phyloP scores from a whole-genome alignment of 2,329 filamentous ascomycete genomes.

The Amauroascus verrucosus region DNA sequence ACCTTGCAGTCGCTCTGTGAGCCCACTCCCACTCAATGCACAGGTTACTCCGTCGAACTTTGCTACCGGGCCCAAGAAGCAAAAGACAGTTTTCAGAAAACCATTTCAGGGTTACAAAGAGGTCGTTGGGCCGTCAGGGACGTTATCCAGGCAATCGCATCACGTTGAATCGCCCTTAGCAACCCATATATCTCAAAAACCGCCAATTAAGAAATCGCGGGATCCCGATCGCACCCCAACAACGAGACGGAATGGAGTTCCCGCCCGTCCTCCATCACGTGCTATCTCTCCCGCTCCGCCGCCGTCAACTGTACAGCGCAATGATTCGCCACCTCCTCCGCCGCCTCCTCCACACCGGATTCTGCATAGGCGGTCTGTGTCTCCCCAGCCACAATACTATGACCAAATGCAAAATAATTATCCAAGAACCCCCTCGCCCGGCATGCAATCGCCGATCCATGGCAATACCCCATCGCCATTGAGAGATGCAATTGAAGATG shows the following conservation, averaged over 20 bases:
- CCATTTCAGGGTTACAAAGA: constrained; percentile 54
- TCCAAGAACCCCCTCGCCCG: constrained; percentile 41
- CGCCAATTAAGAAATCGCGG: not conserved
- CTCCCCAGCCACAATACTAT: constrained; percentile 27
- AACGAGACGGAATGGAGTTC: constrained; percentile 1
- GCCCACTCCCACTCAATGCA: constrained; percentile 41
- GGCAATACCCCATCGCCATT: constrained; percentile 81
- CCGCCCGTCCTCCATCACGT: constrained; percentile 6
- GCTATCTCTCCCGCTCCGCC: constrained; percentile 10
- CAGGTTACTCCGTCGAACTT: constrained; percentile 31
- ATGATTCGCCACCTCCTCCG: constrained; percentile 68
- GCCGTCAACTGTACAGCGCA: not conserved
- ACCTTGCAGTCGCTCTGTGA: constrained; percentile 46
- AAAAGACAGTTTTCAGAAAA: constrained; percentile 51
- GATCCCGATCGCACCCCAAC: constrained; percentile 9
- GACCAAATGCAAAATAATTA: constrained; percentile 13
- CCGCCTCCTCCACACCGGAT: constrained; percentile 69
- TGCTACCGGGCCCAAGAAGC: constrained; percentile 46
- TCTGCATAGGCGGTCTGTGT: constrained; percentile 16
- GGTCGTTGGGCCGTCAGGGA: constrained; percentile 33
- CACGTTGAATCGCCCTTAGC: constrained; percentile 13
- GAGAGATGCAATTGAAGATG: constrained; percentile 92
- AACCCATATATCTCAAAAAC: constrained; percentile 14
- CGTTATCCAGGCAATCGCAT: constrained; percentile 29
- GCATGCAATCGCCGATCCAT: constrained; percentile 50